phyloP scores from a whole-genome alignment of 768 basidiomycete genomes.

The Mycena rebaudengoi region DNA sequence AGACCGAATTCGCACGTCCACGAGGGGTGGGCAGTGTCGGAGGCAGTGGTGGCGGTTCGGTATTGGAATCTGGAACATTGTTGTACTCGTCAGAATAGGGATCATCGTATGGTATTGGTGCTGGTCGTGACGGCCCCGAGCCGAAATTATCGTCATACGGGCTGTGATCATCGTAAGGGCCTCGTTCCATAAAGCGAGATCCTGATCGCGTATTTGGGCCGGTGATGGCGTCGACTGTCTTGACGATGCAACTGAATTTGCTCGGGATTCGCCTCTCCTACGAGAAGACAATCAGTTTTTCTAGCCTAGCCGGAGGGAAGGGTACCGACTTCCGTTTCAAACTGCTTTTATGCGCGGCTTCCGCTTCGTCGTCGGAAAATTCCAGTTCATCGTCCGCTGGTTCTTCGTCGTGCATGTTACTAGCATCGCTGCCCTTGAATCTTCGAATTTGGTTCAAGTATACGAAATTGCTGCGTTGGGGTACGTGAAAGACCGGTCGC shows the following conservation, averaged over 20 bases:
- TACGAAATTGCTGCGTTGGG: constrained; percentile 82
- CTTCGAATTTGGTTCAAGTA: constrained; percentile 76
- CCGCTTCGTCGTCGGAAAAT: constrained; percentile 95
- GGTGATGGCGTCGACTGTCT: constrained; percentile 63
- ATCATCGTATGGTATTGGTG: constrained; percentile 81
- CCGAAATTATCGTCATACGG: constrained; percentile 74
- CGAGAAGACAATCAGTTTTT: constrained; percentile 3
- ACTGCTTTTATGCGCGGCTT: constrained; percentile 73
- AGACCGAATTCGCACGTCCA: constrained; percentile 1
- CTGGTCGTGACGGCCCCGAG: constrained; percentile 65
- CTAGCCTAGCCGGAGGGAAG: constrained; percentile 9
- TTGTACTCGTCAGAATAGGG: constrained; percentile 68
- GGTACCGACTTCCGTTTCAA: constrained; percentile 68
- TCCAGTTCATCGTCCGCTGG: constrained; percentile 89
- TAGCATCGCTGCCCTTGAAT: constrained; percentile 91
- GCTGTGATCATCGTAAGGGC: constrained; percentile 72
- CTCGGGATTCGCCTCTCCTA: constrained; percentile 64
- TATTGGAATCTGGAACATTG: constrained; percentile 20
- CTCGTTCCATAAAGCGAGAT: constrained; percentile 59
- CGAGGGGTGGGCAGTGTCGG: constrained; percentile 4
- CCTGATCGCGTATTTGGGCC: constrained; percentile 62
- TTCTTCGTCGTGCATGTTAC: constrained; percentile 95
- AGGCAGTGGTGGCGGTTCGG: constrained; percentile 26
- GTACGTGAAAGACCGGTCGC: constrained; percentile 84
- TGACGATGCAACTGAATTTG: constrained; percentile 59